Base-by-base conservation (phyloP, 2,329 filamentous ascomycete genomes). In the Aspergillus luchuensis region DNA sequence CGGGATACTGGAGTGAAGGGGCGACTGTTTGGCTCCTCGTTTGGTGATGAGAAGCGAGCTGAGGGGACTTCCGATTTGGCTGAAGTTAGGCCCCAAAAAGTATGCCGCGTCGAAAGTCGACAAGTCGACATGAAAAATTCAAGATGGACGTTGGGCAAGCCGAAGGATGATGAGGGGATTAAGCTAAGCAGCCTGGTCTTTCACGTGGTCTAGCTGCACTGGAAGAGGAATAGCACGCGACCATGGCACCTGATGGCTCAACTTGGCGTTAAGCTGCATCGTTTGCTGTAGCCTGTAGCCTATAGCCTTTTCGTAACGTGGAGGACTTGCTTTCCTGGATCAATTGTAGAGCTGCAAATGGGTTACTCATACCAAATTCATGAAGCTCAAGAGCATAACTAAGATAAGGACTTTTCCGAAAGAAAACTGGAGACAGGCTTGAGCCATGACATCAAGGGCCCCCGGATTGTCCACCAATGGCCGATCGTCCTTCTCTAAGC, bases 381-480 rank as follows among this genome's bases (percentile, higher is more conserved):
- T 21, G 41, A 45, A 45, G 19, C 19, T 45, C 41, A 17, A n/a
- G 17, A 17, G 41, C 17, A 21, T 10, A 43, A 43, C n/a, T 28
- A 28, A 11, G 41, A 45, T 21, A 45, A n/a, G 25, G 8, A 28
- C 25, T 8, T 11, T 11, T 21, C 15, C 19, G 39, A 43, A 0
- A 17, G 39, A 43, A 19, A 19, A 13, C 41, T 45, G 41, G 41
- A 45, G 41, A 45, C 41, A 13, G 41, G 8, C 8, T 13, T 21
- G 17, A 21, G 36, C 52, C 36, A 55, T 55, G 52, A 45, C 25
- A 47, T 55, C 52, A 55, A 36, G 52, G 39, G 23, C 2, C n/a
- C 15, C 5, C 11, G 23, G 52, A 38, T 67, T 67, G 56, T 62
- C 69, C 69, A 71, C 68, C 67, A 71, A 71, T 70, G 49, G 66